Evolutionary conservation across 139 green algal genomes (phyloP).

Genomic region (Gonium pectorale): DNA sequence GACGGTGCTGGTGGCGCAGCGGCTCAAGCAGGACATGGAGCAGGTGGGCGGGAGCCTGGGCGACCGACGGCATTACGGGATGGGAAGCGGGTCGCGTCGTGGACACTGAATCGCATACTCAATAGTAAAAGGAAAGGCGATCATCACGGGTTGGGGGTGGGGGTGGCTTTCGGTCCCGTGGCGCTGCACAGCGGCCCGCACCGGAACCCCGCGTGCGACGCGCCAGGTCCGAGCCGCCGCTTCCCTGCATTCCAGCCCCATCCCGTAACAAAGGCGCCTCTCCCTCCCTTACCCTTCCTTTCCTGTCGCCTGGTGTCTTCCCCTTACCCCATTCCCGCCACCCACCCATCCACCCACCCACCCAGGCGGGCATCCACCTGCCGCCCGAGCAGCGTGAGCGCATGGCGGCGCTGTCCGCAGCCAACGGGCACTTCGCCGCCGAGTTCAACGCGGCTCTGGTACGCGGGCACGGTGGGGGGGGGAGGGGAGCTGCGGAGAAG

Average conservation of each 20-base stretch:
- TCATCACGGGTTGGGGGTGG: neutral
- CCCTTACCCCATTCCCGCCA: neutral
- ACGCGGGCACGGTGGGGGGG: neutral
- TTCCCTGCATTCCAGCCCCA: neutral
- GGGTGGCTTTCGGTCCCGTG: too few species aligned
- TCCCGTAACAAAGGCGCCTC: neutral
- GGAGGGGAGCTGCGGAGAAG: too few species aligned
- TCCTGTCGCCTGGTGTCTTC: neutral
- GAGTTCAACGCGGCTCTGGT: slow-evolving; percentile 63
- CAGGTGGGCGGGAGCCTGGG: slow-evolving; percentile 8
- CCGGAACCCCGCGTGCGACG: neutral
- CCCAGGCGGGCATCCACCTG: slow-evolving; percentile 57
- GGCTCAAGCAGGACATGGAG: slow-evolving; percentile 59
- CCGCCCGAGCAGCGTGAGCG: neutral
- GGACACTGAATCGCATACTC: neutral
- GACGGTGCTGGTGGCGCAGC: slow-evolving; percentile 43
- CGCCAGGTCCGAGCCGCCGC: neutral
- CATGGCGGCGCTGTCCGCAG: slow-evolving; percentile 47
- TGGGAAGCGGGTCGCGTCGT: neutral
- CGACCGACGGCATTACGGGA: neutral
- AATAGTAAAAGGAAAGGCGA: neutral
- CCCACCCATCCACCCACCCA: neutral
- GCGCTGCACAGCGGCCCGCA: too few species aligned
- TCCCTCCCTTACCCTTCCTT: neutral
- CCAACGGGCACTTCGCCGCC: slow-evolving; percentile 54